Conservation (phyloP, 1,139 yeast species). For the Diutina mesorugosa region DNA sequence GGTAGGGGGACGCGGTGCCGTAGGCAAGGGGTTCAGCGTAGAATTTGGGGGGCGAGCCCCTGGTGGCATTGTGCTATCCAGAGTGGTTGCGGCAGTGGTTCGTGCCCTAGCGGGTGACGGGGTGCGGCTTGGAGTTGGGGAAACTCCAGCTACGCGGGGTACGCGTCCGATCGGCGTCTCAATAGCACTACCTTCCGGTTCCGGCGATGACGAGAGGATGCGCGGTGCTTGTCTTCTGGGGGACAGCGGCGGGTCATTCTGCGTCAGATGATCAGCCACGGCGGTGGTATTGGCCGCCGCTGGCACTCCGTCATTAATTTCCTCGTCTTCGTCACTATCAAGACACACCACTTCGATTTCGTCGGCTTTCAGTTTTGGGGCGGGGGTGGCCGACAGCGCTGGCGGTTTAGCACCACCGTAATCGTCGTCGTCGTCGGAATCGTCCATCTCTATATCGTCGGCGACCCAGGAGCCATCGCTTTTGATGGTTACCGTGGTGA, state of each 20-base stretch:
- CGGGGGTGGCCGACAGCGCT: neutral
- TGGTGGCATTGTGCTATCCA: too few species aligned
- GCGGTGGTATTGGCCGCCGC: neutral
- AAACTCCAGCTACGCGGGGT: neutral
- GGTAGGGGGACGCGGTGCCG: neutral
- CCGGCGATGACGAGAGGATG: neutral
- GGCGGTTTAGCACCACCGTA: neutral
- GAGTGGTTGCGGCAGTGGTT: too few species aligned
- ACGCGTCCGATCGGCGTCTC: neutral
- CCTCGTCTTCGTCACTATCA: constrained; percentile 17
- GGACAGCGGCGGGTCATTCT: neutral
- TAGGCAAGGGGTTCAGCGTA: too few species aligned
- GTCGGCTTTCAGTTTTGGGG: neutral
- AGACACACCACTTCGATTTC: constrained; percentile 14
- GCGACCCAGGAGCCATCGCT: constrained; percentile 49
- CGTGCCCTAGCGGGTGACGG: neutral
- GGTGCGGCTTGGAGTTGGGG: neutral
- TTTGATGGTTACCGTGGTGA: constrained; percentile 41
- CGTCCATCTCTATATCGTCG: constrained; percentile 7
- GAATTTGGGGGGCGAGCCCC: too few species aligned
- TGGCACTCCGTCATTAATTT: neutral
- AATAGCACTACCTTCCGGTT: neutral
- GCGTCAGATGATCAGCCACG: neutral
- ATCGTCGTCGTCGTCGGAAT: constrained; percentile 4
- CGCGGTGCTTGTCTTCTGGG: neutral